Evolutionary conservation across 495 filamentous ascomycete genomes (phyloP), one percentile per base, ranked within the genome.

Genomic region (Barbatosphaeria neglecta): DNA sequence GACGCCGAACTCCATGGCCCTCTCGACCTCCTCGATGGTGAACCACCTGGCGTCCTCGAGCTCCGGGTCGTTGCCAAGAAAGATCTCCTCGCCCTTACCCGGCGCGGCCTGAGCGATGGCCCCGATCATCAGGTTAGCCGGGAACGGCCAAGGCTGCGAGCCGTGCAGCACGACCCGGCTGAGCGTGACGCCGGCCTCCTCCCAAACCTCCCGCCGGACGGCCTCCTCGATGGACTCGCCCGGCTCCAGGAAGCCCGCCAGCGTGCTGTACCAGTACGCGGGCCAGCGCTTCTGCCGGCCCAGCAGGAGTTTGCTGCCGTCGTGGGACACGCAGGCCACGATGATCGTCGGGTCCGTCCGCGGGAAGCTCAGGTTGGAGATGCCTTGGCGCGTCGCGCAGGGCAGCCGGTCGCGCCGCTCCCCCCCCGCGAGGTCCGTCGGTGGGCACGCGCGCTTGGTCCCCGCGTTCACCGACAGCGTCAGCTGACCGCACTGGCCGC

Each of bases 301-400:
- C 0, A 98, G 83, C 3, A 97, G 77, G 15, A 96, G 57, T 22
- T 81, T 77, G 53, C 80, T 76, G 27, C 77, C 80, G 55, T 90
- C 83, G 35, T 75, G 64, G 37, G 81, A 87, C 33, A 96, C 70
- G 13, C 95, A 80, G 2, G 90, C 93, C 72, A 94, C 88, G 62
- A 98, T 97, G 48, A 97, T 83, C 4, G 88, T 95, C 3, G 90
- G 90, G 59, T 97, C 90, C 9, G 90, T 95, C 37, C 93, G 85
- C 9, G 92, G 92, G 73, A 98, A 98, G 46, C 72, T 78, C 41
- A 94, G 70, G 67, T 95, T 95, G 22, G 84, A 85, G 48, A 87
- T 64, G 17, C 82, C 83, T 13, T 74, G 80, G 22, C 86, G 70
- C 2, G 90, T 95, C 10, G 77, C 78, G 61, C 92, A 97, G 13